Conservation (phyloP, 139 green algal genomes). For the Gonium pectorale region DNA sequence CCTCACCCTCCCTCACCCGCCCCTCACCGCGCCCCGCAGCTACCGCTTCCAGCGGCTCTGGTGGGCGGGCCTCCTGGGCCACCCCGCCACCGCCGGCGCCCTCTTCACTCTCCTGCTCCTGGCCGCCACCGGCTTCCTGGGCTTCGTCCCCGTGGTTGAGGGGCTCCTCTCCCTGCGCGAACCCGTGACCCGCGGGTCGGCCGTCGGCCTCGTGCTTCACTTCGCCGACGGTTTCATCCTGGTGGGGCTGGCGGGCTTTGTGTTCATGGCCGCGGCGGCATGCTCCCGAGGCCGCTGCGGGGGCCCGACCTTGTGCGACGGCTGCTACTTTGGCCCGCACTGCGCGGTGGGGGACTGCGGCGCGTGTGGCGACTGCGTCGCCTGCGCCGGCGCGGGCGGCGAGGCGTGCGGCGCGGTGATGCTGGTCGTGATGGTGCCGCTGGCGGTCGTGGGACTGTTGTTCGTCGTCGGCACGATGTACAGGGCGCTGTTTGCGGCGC, state of each 20-base stretch:
- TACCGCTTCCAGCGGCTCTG: constrained; percentile 31
- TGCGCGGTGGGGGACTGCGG: background rate
- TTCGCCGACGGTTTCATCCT: constrained; percentile 13
- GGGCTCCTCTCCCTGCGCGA: background rate
- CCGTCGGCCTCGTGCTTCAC: background rate
- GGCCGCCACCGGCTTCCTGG: background rate
- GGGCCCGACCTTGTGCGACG: background rate
- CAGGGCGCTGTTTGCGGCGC: background rate
- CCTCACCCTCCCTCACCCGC: background rate
- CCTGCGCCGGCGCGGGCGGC: background rate
- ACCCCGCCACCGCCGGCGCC: background rate
- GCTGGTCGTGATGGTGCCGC: background rate
- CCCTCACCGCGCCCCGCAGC: background rate
- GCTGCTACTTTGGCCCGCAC: constrained; percentile 8
- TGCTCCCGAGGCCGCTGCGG: background rate
- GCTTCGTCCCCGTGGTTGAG: constrained; percentile 6
- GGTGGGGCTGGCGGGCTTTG: background rate
- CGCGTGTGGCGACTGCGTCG: background rate
- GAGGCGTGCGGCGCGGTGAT: constrained; percentile 4
- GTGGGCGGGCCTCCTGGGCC: constrained; percentile 5
- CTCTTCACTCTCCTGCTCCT: background rate
- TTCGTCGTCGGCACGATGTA: background rate
- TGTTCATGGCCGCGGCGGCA: background rate
- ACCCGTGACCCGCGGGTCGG: background rate
- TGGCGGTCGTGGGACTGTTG: background rate